Evolutionary conservation across 805 yeast species (phyloP).

Genomic region (Saccharomycopsis selenospora): DNA sequence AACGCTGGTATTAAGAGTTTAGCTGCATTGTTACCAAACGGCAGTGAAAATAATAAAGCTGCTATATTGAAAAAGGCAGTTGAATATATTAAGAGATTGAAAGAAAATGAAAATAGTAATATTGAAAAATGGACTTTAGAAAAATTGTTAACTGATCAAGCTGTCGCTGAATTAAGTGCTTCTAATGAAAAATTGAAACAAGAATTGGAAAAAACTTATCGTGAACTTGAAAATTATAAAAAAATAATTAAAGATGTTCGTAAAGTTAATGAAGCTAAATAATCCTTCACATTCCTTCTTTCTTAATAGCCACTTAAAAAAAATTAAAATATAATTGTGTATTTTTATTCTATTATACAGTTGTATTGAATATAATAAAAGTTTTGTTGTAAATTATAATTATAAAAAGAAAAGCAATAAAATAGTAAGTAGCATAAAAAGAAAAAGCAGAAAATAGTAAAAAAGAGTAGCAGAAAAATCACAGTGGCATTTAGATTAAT

Average conservation of each 20-base stretch:
- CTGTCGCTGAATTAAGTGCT: constrained; percentile 74
- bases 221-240: constrained; percentile 85
- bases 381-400: too few species aligned
- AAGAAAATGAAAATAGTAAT: constrained; percentile 82
- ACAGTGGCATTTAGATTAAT: constrained; percentile 4
- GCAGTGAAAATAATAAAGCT: constrained; percentile 84
- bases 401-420: too few species aligned
- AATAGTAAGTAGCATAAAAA: too few species aligned
- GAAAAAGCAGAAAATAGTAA: too few species aligned
- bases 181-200: constrained; percentile 82
- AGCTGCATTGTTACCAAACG: constrained; percentile 70
- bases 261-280: background rate
- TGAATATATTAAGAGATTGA: constrained; percentile 81
- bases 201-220: constrained; percentile 85
- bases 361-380: too few species aligned
- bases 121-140: constrained; percentile 95
- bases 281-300: too few species aligned
- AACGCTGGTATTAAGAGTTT: constrained; percentile 80
- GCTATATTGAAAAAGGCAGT: constrained; percentile 83
- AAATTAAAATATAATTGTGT: too few species aligned
- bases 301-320: too few species aligned
- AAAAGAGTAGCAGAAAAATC: too few species aligned
- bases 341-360: too few species aligned
- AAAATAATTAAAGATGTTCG: constrained; percentile 24
- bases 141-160: constrained; percentile 86